These are phyloP conservation scores for Vitis riparia DNA, from an alignment of 164 flowering plant species.

Conservation along the genomic window DNA sequence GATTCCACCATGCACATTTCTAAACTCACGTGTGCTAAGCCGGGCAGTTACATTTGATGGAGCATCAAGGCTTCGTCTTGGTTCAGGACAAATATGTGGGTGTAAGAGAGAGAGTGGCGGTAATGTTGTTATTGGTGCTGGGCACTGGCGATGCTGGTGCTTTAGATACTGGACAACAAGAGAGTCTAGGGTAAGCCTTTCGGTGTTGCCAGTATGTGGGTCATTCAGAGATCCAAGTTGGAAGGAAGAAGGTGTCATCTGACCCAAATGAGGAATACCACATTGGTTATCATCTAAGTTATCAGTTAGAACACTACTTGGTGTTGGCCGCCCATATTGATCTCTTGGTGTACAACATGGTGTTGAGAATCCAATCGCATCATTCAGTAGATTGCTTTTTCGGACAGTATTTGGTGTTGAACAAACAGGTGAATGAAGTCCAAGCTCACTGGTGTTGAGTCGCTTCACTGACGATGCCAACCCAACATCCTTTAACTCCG, in stretches of 20 bases:
- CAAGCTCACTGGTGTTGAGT: constrained; percentile 49
- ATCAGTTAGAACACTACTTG: constrained; percentile 30
- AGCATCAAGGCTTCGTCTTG: constrained; percentile 80
- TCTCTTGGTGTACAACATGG: constrained; percentile 50
- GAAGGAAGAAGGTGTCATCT: constrained; percentile 28
- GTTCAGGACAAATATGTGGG: constrained; percentile 95
- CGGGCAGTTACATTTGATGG: constrained; percentile 86
- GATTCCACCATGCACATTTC: constrained; percentile 66
- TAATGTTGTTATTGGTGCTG: constrained; percentile 94
- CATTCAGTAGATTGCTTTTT: constrained; percentile 39
- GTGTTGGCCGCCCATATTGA: constrained; percentile 30
- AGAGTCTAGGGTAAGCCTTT: constrained; percentile 80
- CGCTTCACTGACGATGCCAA: constrained; percentile 56
- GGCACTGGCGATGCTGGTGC: constrained; percentile 97
- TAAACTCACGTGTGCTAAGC: constrained; percentile 74
- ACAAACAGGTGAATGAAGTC: constrained; percentile 54
- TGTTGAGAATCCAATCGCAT: constrained; percentile 41
- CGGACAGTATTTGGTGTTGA: constrained; percentile 48
- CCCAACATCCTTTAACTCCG: constrained; percentile 60
- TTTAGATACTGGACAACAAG: constrained; percentile 90
- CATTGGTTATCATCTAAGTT: constrained; percentile 46
- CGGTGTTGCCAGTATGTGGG: constrained; percentile 47
- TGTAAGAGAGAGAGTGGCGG: constrained; percentile 94
- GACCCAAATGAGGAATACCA: constrained; percentile 27
- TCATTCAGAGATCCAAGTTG: constrained; percentile 53